phyloP scores from a whole-genome alignment of 192 early-diverging fungal species.

The Bifiguratus adelaidae region DNA sequence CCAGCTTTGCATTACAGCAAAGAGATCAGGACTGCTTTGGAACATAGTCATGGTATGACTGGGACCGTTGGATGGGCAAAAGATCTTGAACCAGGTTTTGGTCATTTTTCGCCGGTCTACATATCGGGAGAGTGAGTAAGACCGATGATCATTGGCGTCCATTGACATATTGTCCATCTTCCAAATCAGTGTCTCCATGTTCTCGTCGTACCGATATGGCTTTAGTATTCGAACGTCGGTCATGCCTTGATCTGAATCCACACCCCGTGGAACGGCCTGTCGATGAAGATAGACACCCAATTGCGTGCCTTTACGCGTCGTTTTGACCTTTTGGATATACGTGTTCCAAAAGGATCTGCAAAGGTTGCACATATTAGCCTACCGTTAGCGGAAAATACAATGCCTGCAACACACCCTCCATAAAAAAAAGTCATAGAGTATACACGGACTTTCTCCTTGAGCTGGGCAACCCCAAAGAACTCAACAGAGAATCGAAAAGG shows the following conservation, averaged over 20 bases:
- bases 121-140: slow-evolving; percentile 21
- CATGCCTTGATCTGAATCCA: not conserved
- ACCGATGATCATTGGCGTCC: not conserved
- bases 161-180: too few species aligned
- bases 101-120: slow-evolving; percentile 30
- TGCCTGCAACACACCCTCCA: slow-evolving; percentile 27
- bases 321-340: slow-evolving; percentile 40
- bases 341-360: slow-evolving; percentile 45
- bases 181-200: too few species aligned
- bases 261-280: slow-evolving; percentile 15
- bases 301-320: slow-evolving; percentile 21
- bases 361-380: not conserved
- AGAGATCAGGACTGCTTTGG: slow-evolving; percentile 44
- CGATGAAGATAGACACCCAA: slow-evolving; percentile 43
- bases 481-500: slow-evolving; percentile 42
- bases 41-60: slow-evolving; percentile 36
- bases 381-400: not conserved
- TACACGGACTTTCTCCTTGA: slow-evolving; percentile 25
- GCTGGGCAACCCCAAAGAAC: slow-evolving; percentile 21
- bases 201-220: too few species aligned
- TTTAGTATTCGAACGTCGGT: not conserved
- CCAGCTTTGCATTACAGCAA: slow-evolving; percentile 40
- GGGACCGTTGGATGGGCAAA: slow-evolving; percentile 28
- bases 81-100: slow-evolving; percentile 46
- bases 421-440: slow-evolving; percentile 36